Percentiles rank a stretch among this genome's conserved stretches.
These are phyloP conservation scores for Cladophialophora carrionii DNA, from an alignment of 2,329 filamentous ascomycete genomes.

Conservation along the genomic window DNA sequence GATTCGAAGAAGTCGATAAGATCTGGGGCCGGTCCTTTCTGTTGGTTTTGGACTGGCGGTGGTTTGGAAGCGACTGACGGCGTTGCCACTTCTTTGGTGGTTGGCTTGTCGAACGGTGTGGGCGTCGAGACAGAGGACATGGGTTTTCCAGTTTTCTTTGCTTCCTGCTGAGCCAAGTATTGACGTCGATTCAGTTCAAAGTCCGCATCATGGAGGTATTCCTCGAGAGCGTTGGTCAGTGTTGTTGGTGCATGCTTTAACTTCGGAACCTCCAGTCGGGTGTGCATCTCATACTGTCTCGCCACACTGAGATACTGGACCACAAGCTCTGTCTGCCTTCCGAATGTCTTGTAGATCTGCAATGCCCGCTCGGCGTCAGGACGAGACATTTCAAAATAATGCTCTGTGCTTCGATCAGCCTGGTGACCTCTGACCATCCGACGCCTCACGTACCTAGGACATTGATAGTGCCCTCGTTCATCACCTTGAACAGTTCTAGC, in stretches of 20 bases:
- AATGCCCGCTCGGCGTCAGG: constrained; percentile 90
- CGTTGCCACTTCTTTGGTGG: constrained; percentile 37
- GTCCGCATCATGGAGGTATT: constrained; percentile 91
- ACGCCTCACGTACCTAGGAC: constrained; percentile 70
- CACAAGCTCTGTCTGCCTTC: constrained; percentile 87
- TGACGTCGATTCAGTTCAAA: constrained; percentile 93
- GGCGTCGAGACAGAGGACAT: constrained; percentile 35
- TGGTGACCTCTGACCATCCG: constrained; percentile 20
- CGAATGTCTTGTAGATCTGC: constrained; percentile 88
- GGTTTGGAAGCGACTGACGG: constrained; percentile 37
- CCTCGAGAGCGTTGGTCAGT: constrained; percentile 83
- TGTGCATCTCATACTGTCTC: constrained; percentile 87
- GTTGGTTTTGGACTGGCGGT: constrained; percentile 41
- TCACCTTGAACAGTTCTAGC: constrained; percentile 84
- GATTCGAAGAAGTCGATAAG: constrained; percentile 94
- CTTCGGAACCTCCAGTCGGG: constrained; percentile 90
- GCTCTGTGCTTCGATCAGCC: constrained; percentile 60
- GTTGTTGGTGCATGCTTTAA: constrained; percentile 96
- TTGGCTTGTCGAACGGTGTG: constrained; percentile 42
- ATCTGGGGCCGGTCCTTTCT: constrained; percentile 60
- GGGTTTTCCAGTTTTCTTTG: constrained; percentile 53
- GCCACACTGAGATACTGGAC: constrained; percentile 87
- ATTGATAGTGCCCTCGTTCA: constrained; percentile 97
- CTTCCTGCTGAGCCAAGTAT: constrained; percentile 83
- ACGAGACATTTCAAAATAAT: constrained; percentile 98